phyloP scores from a whole-genome alignment of 768 basidiomycete genomes.

The Leccinellum rugosiceps region DNA sequence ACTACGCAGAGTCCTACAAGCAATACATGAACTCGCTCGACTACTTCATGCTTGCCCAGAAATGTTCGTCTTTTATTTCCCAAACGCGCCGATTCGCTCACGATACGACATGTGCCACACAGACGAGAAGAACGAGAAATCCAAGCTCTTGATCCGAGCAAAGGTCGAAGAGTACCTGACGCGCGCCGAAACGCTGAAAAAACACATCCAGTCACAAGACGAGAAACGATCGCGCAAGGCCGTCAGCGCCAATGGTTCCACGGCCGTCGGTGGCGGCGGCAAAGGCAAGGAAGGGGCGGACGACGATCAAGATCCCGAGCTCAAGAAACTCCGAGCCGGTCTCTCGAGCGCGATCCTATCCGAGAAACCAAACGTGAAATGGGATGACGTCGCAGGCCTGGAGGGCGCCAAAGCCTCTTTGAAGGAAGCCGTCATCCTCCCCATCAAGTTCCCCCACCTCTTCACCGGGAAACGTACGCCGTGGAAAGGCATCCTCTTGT shows the following conservation, averaged over 20 bases:
- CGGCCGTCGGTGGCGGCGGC: slow-evolving; percentile 37
- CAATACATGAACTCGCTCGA: slow-evolving; percentile 93
- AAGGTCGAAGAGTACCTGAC: slow-evolving; percentile 92
- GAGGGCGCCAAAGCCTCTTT: slow-evolving; percentile 93
- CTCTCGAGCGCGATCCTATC: slow-evolving; percentile 84
- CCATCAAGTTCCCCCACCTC: slow-evolving; percentile 98
- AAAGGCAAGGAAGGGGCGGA: slow-evolving; percentile 49
- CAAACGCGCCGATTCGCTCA: neutral
- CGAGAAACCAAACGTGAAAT: slow-evolving; percentile 93
- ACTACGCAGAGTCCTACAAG: slow-evolving; percentile 94
- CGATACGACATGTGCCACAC: neutral
- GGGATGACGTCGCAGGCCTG: slow-evolving; percentile 98
- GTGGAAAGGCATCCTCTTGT: slow-evolving; percentile 93
- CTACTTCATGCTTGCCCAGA: slow-evolving; percentile 97
- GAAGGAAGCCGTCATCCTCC: slow-evolving; percentile 98
- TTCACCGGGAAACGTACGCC: slow-evolving; percentile 99
- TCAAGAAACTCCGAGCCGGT: slow-evolving; percentile 94
- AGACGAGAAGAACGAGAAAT: slow-evolving; percentile 92
- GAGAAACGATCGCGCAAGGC: slow-evolving; percentile 54
- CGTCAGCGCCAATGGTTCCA: slow-evolving; percentile 47
- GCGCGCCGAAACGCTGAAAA: slow-evolving; percentile 89
- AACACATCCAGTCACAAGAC: slow-evolving; percentile 62
- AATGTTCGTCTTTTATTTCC: slow-evolving; percentile 51
- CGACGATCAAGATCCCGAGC: slow-evolving; percentile 85
- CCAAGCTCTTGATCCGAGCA: slow-evolving; percentile 76